These are phyloP conservation scores for Metarhizium anisopliae DNA, from an alignment of 2,329 filamentous ascomycete genomes.

Conservation along the genomic window DNA sequence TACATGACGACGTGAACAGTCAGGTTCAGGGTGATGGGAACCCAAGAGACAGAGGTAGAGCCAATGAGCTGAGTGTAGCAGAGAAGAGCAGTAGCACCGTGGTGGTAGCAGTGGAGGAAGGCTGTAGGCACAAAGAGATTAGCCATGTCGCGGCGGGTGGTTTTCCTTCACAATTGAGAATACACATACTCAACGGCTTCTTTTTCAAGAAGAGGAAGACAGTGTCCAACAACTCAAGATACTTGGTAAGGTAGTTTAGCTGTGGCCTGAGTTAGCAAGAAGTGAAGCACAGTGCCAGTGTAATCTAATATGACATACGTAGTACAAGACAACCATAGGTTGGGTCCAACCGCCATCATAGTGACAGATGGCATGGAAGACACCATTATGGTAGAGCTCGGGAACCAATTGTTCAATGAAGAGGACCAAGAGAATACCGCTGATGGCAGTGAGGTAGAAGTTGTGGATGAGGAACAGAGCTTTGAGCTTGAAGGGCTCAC, in stretches of 20 bases:
- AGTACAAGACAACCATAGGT: conserved; percentile 89
- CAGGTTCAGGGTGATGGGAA: conserved; percentile 86
- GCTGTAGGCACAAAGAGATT: conserved; percentile 32
- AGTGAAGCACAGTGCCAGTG: background rate
- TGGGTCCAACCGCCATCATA: conserved; percentile 82
- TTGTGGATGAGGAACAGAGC: conserved; percentile 92
- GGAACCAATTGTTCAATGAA: conserved; percentile 89
- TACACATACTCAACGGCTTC: conserved; percentile 68
- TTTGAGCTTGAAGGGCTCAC: conserved; percentile 79
- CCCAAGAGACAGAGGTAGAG: conserved; percentile 89
- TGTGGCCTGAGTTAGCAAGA: conserved; percentile 28
- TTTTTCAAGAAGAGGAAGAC: conserved; percentile 98
- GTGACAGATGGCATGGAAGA: conserved; percentile 86
- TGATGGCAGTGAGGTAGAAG: conserved; percentile 83
- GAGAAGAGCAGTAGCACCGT: conserved; percentile 90
- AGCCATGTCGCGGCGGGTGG: background rate
- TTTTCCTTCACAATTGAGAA: conserved; percentile 18
- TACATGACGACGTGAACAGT: conserved; percentile 98
- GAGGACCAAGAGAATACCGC: conserved; percentile 67
- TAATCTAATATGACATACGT: conserved; percentile 50
- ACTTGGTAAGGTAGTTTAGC: conserved; percentile 98
- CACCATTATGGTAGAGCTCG: conserved; percentile 66
- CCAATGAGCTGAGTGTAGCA: conserved; percentile 97
- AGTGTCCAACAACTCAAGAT: conserved; percentile 89
- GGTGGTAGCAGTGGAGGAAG: conserved; percentile 98